Evolutionary conservation across 495 filamentous ascomycete genomes (phyloP).

Genomic region (Podospora tetraspora): DNA sequence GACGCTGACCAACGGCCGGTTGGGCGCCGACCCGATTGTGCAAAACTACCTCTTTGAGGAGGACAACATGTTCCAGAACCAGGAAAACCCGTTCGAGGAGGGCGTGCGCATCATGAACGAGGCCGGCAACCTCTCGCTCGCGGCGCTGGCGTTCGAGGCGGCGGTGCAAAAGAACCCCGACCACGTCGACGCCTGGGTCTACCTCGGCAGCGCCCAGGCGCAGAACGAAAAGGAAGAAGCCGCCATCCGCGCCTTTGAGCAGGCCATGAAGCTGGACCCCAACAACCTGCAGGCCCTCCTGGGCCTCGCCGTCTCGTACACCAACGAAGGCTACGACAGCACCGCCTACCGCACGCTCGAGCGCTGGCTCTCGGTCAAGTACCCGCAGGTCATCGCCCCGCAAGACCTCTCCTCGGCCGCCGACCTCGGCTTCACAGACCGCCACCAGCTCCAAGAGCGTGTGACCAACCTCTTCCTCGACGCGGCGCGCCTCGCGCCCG

Average conservation of each 20-base stretch:
- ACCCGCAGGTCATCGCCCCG: conserved; percentile 70
- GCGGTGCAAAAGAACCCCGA: conserved; percentile 83
- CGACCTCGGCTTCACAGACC: conserved; percentile 88
- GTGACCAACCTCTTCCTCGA: conserved; percentile 86
- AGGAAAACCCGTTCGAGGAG: conserved; percentile 79
- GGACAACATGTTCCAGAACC: conserved; percentile 76
- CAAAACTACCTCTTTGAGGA: conserved; percentile 94
- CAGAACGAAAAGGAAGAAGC: conserved; percentile 98
- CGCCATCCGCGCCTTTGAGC: conserved; percentile 95
- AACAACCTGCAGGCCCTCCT: conserved; percentile 85
- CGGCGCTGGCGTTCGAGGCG: conserved; percentile 94
- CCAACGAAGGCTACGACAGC: conserved; percentile 96
- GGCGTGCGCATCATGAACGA: conserved; percentile 85
- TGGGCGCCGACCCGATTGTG: conserved; percentile 62
- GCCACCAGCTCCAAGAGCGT: conserved; percentile 80
- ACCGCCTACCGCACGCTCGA: conserved; percentile 95
- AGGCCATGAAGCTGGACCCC: conserved; percentile 80
- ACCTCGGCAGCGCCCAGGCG: conserved; percentile 84
- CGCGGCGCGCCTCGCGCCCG: conserved; percentile 85
- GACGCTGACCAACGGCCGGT: conserved; percentile 34
- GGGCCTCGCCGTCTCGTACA: conserved; percentile 95
- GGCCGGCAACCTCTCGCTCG: conserved; percentile 88
- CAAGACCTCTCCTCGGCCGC: conserved; percentile 60
- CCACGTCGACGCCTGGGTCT: conserved; percentile 88
- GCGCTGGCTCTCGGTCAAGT: conserved; percentile 90